A percentile compares a stretch with the other conserved stretches of the same genome.
Evolutionary conservation across 176 grass and related monocot species (phyloP).

Genomic region (Saccharum officinarum): DNA sequence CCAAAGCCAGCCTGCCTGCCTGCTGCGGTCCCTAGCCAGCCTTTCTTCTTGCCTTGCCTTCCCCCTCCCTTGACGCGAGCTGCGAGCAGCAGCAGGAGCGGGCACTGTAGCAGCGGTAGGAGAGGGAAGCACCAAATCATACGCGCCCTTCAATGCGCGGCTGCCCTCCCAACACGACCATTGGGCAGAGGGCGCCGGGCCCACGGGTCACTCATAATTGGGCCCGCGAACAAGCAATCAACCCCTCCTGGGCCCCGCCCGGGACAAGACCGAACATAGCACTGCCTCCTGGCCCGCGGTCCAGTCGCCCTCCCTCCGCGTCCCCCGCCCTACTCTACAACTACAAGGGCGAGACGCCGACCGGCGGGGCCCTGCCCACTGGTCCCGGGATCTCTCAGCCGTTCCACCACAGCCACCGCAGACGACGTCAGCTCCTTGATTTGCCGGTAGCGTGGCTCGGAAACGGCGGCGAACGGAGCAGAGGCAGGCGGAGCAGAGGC

Average conservation of each 20-base stretch:
- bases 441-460: too few species aligned
- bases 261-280: slow-evolving; percentile 51
- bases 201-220: slow-evolving; percentile 13
- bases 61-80: not conserved
- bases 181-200: not conserved
- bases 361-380: not conserved
- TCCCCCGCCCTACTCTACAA: not conserved
- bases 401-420: not conserved
- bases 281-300: slow-evolving; percentile 11
- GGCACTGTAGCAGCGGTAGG: not conserved
- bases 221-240: slow-evolving; percentile 33
- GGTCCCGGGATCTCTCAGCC: not conserved
- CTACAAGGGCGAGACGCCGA: not conserved
- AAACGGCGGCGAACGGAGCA: too few species aligned
- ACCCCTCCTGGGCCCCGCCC: not conserved
- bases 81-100: not conserved
- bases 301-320: not conserved
- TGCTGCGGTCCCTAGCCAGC: not conserved
- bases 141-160: slow-evolving; percentile 27
- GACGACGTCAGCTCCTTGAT: not conserved
- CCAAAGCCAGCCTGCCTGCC: not conserved
- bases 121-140: slow-evolving; percentile 34
- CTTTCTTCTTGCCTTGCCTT: not conserved
- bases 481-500: too few species aligned
- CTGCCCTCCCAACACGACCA: not conserved